These are phyloP conservation scores for Populus davidiana DNA, from an alignment of 345 rosid genomes.

Conservation along the genomic window DNA sequence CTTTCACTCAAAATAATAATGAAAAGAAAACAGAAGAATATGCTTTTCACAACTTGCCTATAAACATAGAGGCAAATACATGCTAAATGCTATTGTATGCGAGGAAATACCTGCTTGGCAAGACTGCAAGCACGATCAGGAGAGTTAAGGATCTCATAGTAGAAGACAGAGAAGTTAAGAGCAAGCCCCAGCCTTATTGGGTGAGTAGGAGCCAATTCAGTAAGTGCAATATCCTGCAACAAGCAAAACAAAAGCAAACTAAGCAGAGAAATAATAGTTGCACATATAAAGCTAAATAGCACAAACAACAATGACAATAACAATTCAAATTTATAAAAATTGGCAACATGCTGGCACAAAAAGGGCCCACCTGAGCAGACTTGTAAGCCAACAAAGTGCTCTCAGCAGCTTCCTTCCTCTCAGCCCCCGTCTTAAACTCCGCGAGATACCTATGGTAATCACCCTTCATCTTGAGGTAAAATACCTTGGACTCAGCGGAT, in stretches of 20 bases:
- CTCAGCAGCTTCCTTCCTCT: conserved; percentile 98
- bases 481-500: conserved; percentile 87
- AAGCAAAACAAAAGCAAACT: conserved; percentile 7
- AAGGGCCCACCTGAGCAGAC: conserved; percentile 75
- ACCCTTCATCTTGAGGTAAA: conserved; percentile 97
- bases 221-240: conserved; percentile 82
- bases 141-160: conserved; percentile 96
- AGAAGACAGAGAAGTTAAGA: conserved; percentile 96
- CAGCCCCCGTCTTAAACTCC: conserved; percentile 87
- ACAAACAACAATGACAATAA: neutral
- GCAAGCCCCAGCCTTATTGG: conserved; percentile 97
- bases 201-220: conserved; percentile 90
- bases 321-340: neutral
- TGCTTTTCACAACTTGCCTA: neutral
- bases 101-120: conserved; percentile 68
- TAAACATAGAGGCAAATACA: neutral
- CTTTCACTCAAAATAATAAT: neutral
- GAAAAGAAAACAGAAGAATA: neutral
- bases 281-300: conserved; percentile 1
- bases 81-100: neutral
- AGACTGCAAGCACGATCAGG: conserved; percentile 97
- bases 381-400: conserved; percentile 90
- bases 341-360: neutral
- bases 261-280: neutral
- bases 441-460: conserved; percentile 94